Evolutionary conservation across 2,329 filamentous ascomycete species (phyloP).

Genomic region (Stagonosporopsis chrysanthemi): DNA sequence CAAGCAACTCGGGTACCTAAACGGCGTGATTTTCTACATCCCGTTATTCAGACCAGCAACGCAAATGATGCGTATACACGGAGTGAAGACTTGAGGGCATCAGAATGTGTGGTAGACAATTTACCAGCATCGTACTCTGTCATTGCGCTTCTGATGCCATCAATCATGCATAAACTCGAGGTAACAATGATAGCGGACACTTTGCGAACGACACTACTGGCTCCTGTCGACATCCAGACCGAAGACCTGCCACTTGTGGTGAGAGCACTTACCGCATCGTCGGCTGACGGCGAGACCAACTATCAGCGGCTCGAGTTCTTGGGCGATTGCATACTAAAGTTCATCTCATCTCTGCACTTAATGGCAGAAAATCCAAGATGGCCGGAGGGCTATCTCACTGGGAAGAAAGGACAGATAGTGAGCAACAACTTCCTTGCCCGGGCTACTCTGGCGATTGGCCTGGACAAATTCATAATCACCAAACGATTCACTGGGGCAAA

Average conservation of each 20-base stretch:
- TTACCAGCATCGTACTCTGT: slow-evolving; percentile 57
- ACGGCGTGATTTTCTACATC: slow-evolving; percentile 67
- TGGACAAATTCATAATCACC: slow-evolving; percentile 77
- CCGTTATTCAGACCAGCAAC: slow-evolving; percentile 14
- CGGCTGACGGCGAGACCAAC: slow-evolving; percentile 66
- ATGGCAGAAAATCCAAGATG: slow-evolving; percentile 66
- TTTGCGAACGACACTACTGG: slow-evolving; percentile 65
- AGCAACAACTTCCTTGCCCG: slow-evolving; percentile 76
- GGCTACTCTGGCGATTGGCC: slow-evolving; percentile 67
- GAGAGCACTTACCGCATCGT: slow-evolving; percentile 74
- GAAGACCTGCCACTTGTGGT: slow-evolving; percentile 63
- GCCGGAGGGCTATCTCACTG: slow-evolving; percentile 79
- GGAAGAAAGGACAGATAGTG: slow-evolving; percentile 72
- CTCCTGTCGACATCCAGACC: slow-evolving; percentile 58
- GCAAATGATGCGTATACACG: slow-evolving; percentile 48
- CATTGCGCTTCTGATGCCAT: slow-evolving; percentile 71
- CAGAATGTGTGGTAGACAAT: slow-evolving; percentile 57
- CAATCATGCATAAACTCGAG: slow-evolving; percentile 74
- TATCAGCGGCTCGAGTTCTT: slow-evolving; percentile 90
- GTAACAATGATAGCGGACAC: slow-evolving; percentile 67
- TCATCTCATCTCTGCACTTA: slow-evolving; percentile 72
- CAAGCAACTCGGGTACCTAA: slow-evolving; percentile 56
- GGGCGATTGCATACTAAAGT: slow-evolving; percentile 84
- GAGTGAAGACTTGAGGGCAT: slow-evolving; percentile 58
- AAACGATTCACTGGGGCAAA: slow-evolving; percentile 71